Evolutionary conservation across 140 eudicot species (phyloP).

Genomic region (Bidens hawaiensis): DNA sequence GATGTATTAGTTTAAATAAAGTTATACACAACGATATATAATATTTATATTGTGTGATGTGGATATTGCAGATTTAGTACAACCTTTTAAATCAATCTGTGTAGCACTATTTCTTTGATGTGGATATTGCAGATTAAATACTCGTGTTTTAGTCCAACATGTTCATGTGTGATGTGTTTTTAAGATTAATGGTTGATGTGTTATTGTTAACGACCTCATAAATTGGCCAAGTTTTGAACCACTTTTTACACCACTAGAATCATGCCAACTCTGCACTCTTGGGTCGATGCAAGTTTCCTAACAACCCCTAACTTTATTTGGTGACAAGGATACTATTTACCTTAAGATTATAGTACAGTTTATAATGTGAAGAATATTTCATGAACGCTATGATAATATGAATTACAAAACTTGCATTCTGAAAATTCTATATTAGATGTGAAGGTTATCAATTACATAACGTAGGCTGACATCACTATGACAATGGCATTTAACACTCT

Average conservation of each 20-base stretch:
- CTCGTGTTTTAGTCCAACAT: slow-evolving; percentile 17
- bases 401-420: background rate
- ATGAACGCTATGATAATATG: background rate
- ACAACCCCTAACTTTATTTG: background rate
- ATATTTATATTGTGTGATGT: no score
- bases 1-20: no score
- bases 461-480: no score
- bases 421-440: no score
- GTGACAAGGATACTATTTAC: background rate
- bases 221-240: slow-evolving; percentile 15
- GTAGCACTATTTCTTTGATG: background rate
- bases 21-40: no score
- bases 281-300: slow-evolving; percentile 4
- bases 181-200: slow-evolving; percentile 15
- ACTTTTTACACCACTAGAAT: slow-evolving; percentile 4
- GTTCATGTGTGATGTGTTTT: slow-evolving; percentile 26
- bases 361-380: background rate
- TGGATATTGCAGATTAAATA: slow-evolving; percentile 8
- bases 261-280: slow-evolving; percentile 16
- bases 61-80: no score
- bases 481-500: no score
- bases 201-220: slow-evolving; percentile 34
- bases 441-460: no score
- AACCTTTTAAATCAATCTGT: no score
- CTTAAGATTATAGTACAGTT: background rate